Conservation (phyloP, 2,329 filamentous ascomycete genomes). For the Albifimbria verrucaria region DNA sequence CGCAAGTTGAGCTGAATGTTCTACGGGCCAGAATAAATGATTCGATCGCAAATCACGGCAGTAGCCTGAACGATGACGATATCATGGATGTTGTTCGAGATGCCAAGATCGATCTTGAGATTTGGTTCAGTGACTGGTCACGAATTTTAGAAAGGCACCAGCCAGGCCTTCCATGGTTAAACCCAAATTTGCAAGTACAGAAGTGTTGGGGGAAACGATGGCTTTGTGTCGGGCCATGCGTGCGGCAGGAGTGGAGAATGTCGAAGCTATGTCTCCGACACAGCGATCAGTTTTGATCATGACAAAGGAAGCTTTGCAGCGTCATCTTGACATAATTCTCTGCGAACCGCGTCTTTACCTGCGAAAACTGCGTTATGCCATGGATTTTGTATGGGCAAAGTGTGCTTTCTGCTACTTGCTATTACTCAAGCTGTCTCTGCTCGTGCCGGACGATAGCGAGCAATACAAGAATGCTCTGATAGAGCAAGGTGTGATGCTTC, state of each 20-base stretch:
- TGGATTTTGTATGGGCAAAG: constrained; percentile 59
- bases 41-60: constrained; percentile 20
- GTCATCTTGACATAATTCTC: constrained; percentile 47
- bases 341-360: constrained; percentile 43
- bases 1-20: constrained; percentile 43
- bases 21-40: constrained; percentile 32
- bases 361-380: constrained; percentile 47
- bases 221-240: constrained; percentile 48
- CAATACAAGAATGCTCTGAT: constrained; percentile 12
- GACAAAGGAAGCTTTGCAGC: constrained; percentile 47
- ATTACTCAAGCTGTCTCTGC: constrained; percentile 47
- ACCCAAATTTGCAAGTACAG: constrained; percentile 47
- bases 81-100: constrained; percentile 38
- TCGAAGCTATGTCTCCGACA: constrained; percentile 41
- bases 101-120: constrained; percentile 42
- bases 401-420: constrained; percentile 55
- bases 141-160: constrained; percentile 17
- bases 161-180: constrained; percentile 23
- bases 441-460: constrained; percentile 37
- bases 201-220: constrained; percentile 52
- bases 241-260: constrained; percentile 25
- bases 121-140: constrained; percentile 42
- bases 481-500: constrained; percentile 13
- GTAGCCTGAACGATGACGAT: constrained; percentile 26
- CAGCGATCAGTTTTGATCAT: constrained; percentile 45